Conservation (phyloP, 2,329 filamentous ascomycete species). For the Ceratocystiopsis sp. region DNA sequence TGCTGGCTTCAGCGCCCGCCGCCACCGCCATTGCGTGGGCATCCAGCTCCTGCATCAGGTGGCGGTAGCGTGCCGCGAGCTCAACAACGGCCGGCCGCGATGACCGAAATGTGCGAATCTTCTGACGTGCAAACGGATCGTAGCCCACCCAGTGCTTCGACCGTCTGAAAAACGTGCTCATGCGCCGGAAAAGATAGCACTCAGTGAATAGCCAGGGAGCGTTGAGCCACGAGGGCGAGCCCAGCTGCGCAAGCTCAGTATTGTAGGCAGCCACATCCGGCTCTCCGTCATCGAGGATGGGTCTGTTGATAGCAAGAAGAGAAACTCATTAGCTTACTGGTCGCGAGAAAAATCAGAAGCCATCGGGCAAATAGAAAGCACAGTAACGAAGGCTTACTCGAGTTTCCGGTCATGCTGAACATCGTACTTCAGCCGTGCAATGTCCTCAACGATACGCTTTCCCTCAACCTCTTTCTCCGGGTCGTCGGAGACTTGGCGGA, state of each 20-base stretch:
- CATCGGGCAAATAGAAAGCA: too few relatives aligned
- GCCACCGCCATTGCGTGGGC: conserved; percentile 37
- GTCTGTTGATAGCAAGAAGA: not conserved
- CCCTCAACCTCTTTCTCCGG: conserved; percentile 58
- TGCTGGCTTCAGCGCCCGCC: conserved; percentile 42
- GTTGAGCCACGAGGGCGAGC: conserved; percentile 63
- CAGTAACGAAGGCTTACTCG: conserved; percentile 4
- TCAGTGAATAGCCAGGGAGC: conserved; percentile 82
- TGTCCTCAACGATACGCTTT: conserved; percentile 64
- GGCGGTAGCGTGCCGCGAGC: conserved; percentile 23
- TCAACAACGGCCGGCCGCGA: conserved; percentile 52
- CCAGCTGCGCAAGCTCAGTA: conserved; percentile 59
- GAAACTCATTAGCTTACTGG: too few relatives aligned
- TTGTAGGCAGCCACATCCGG: conserved; percentile 72
- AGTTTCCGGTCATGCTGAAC: conserved; percentile 74
- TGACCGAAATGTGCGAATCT: conserved; percentile 81
- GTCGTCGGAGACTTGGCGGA: conserved; percentile 26
- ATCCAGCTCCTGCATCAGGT: conserved; percentile 51
- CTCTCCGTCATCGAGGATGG: conserved; percentile 47
- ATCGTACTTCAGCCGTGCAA: conserved; percentile 83
- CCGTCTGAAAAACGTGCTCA: conserved; percentile 59
- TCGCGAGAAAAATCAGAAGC: too few relatives aligned
- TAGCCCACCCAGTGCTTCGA: conserved; percentile 77
- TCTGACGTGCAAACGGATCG: conserved; percentile 79
- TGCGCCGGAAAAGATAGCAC: conserved; percentile 86